Evolutionary conservation across 257 asterid genomes (phyloP).

Genomic region (Solanum sitiens): DNA sequence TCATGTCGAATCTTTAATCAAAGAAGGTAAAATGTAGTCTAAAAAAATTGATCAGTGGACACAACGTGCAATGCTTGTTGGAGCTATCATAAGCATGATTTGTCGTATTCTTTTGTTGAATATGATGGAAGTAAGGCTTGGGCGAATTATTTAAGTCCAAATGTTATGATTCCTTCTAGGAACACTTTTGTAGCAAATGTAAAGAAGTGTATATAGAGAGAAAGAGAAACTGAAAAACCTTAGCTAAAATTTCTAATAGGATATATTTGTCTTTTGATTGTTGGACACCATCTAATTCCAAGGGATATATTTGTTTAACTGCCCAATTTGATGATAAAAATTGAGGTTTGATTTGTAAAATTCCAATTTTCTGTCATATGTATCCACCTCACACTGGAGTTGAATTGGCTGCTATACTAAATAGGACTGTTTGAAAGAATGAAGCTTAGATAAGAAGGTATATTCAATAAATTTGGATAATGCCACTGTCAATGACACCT

Average conservation of each 20-base stretch:
- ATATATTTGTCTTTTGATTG: neutral
- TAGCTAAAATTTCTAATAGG: neutral
- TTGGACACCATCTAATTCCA: neutral
- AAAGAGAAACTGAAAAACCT: neutral
- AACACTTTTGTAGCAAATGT: neutral
- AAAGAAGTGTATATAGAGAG: neutral
- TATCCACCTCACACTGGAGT: neutral
- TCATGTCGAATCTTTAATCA: neutral
- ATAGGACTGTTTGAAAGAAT: neutral
- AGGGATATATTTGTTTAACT: neutral
- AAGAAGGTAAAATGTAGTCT: neutral
- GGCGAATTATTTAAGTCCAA: neutral
- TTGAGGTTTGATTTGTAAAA: neutral
- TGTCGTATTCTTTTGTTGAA: neutral
- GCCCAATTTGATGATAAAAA: neutral
- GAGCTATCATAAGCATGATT: neutral
- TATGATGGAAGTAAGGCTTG: neutral
- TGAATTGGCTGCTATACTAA: neutral
- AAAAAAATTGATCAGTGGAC: neutral
- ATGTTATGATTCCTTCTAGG: neutral
- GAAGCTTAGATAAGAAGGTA: neutral
- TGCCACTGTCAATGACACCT: neutral
- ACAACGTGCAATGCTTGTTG: neutral
- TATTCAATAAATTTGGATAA: neutral
- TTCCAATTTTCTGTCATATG: neutral